Evolutionary conservation across 2,329 filamentous ascomycete genomes (phyloP).

Genomic region (Diaporthe nobilis): DNA sequence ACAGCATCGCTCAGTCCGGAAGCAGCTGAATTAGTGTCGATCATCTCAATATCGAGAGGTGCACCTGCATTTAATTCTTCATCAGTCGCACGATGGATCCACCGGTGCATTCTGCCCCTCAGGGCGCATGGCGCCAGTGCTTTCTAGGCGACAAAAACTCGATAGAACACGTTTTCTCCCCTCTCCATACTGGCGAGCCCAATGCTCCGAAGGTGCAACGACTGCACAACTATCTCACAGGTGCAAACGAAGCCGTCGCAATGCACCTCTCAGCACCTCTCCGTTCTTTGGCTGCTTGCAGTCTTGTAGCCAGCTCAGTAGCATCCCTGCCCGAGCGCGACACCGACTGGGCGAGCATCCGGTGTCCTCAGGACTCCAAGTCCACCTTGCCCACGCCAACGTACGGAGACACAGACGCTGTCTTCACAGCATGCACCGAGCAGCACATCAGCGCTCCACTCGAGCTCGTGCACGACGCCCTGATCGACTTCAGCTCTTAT

Average conservation of each 20-base stretch:
- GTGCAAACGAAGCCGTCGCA: not conserved
- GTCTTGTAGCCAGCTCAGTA: not conserved
- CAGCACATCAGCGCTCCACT: conserved; percentile 44
- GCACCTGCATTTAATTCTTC: not conserved
- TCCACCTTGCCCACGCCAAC: conserved; percentile 43
- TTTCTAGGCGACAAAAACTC: not conserved
- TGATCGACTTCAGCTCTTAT: conserved; percentile 48
- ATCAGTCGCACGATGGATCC: conserved; percentile 3
- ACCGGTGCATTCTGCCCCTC: not conserved
- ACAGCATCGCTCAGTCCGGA: not conserved
- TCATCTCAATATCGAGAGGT: conserved; percentile 1
- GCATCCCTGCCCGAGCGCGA: not conserved
- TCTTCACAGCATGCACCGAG: conserved; percentile 48
- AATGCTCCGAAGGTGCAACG: not conserved
- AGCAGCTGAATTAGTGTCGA: not conserved
- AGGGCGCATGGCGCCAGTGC: not conserved
- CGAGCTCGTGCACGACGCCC: conserved; percentile 42
- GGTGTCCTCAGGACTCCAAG: conserved; percentile 38
- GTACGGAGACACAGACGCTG: conserved; percentile 44
- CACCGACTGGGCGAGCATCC: conserved; percentile 41
- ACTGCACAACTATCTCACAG: not conserved
- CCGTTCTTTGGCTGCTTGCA: not conserved
- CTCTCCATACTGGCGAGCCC: not conserved
- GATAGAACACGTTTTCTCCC: not conserved
- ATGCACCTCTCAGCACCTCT: not conserved